Conservation (phyloP, 176 grass and related monocot genomes). For the Avena eriantha region DNA sequence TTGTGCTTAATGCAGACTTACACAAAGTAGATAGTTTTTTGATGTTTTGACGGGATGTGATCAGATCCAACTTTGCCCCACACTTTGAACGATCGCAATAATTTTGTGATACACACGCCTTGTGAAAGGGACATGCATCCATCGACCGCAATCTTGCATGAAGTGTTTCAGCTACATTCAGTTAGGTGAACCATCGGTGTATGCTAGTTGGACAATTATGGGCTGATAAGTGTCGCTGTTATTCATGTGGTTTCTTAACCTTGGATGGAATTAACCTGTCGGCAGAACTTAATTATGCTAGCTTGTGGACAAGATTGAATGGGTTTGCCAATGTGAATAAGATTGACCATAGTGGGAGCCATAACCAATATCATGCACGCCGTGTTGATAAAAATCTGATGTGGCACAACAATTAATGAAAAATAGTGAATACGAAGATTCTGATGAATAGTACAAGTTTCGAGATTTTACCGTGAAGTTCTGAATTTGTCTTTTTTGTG, state of each 20-base stretch:
- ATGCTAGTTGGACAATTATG: constrained; percentile 16
- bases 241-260: constrained; percentile 1
- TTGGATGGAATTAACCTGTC: neutral
- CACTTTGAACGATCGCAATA: neutral
- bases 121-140: constrained; percentile 29
- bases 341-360: too few relatives aligned
- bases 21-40: neutral
- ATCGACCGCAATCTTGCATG: neutral
- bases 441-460: too few relatives aligned
- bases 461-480: too few relatives aligned
- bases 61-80: neutral
- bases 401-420: too few relatives aligned
- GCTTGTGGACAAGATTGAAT: constrained; percentile 32
- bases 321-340: neutral
- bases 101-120: constrained; percentile 22
- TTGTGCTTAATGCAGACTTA: neutral
- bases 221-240: constrained; percentile 9
- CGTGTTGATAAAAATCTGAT: too few relatives aligned
- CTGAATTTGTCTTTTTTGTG: too few relatives aligned
- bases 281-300: neutral
- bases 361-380: too few relatives aligned
- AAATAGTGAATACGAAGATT: too few relatives aligned
- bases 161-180: constrained; percentile 2
- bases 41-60: neutral
- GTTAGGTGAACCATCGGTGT: neutral